These are phyloP conservation scores for Dunaliella primolecta DNA, from an alignment of 139 green algal genomes.

Conservation along the genomic window DNA sequence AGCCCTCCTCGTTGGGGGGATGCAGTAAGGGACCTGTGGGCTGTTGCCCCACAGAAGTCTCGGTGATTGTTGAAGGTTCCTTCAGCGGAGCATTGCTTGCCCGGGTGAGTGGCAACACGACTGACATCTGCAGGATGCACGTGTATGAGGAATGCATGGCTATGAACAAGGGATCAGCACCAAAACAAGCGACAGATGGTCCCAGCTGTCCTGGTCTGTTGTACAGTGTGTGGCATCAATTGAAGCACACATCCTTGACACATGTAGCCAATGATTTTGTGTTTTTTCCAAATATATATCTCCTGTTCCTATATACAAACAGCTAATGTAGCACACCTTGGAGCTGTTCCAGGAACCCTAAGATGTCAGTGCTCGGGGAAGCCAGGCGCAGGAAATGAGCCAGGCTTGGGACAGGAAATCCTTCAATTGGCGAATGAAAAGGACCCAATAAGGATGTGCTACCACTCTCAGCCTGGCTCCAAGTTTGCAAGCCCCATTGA, in stretches of 20 bases:
- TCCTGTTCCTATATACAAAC: neutral
- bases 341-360: neutral
- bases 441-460: neutral
- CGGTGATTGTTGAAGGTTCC: no score
- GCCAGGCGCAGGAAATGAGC: neutral
- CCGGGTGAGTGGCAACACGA: neutral
- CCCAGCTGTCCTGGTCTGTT: no score
- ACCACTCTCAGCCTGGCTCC: neutral
- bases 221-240: no score
- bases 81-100: neutral
- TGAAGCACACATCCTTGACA: no score
- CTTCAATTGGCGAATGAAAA: neutral
- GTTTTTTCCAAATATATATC: no score
- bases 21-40: no score
- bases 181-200: neutral
- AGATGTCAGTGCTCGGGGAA: neutral
- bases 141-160: neutral
- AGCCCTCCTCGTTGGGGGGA: neutral
- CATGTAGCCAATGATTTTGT: no score
- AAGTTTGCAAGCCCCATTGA: neutral
- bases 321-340: neutral
- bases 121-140: neutral
- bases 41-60: no score
- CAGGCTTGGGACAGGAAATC: neutral
- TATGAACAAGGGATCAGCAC: neutral